Evolutionary conservation across 2,329 filamentous ascomycete species (phyloP), one percentile per base, ranked within the genome.

Genomic region (Colletotrichum liriopes): DNA sequence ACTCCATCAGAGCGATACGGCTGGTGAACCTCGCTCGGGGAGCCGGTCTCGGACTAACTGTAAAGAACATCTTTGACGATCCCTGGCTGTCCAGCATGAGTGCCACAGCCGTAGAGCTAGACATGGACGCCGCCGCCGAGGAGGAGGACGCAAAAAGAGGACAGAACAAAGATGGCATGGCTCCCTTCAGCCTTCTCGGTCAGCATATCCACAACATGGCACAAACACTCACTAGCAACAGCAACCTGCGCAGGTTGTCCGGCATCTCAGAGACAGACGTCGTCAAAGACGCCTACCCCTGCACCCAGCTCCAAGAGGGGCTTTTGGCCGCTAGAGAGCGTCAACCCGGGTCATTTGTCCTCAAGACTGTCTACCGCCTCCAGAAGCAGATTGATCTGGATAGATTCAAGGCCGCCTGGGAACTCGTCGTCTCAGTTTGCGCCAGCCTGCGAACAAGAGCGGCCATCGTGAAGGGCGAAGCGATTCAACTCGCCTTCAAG

Each of bases 321-420:
- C 54, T 75, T 6, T 64, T 76, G 62, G 76, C 74, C 11, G 65
- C 75, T n/a, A 63, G 72, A 6, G 72, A 71, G 16, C 75, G 74
- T 43, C 73, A 75, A 3, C 63, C 74, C 0, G 74, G 74, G 2
- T 71, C 68, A 3, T 77, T 77, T 41, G 35, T 74, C 26, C 45
- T 41, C 14, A 37, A 63, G 51, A 20, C 39, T 63, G 11, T 47
- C 73, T 49, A 72, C 54, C 37, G 51, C 60, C 45, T 65, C 65
- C 29, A 35, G 9, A 32, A 54, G 3, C 20, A 20, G 3, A 20
- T 55, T n/a, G 61, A 65, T 41, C 23, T 65, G 7, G 47, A 23
- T 4, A 72, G 47, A 7, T 81, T 81, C 76, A 77, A 78, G 65
- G 61, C 71, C 3, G 78, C 80, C 9, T 82, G 80, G 80, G 70